Evolutionary conservation across 257 asterid species (phyloP), one percentile per base, ranked within the genome.

Genomic region (Salvia miltiorrhiza): DNA sequence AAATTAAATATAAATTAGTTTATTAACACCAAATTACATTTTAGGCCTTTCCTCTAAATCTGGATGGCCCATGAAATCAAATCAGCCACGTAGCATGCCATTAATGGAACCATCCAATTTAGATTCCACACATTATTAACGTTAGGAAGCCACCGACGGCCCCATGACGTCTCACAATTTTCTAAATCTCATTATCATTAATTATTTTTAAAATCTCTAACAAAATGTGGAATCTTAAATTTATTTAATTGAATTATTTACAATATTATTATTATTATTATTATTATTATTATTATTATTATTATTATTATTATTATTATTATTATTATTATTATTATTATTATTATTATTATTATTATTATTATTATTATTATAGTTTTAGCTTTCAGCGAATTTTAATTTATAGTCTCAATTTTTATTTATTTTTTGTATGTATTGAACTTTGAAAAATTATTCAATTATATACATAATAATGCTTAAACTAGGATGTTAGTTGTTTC

Each of bases 91-190:
- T 66, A 60, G 23, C 28, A 43, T 13, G 20, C 21, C 39, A 47
- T 48, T 56, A 59, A 33, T 55, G 7, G 23, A 52, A 73, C 45
- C 37, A 23, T 17, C 53, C 26, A 21, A 23, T n/a, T 9, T 57
- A 11, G 2, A 32, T 56, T 73, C 24, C 12, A 17, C 67, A 65
- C 55, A 53, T 39, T 53, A 7, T 41, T 55, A 44, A 19, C 35
- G 33, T 73, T 64, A 3, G 60, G 49, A 65, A 65, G 73, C 6
- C 73, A 48, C 73, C 78, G 73, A 65, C 73, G 45, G 20, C 20
- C 35, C 77, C 60, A 63, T 24, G 55, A 43, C 32, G 50, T 65
- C 67, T n/a, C 57, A 23, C 11, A 24, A 19, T 59, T 33, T 35
- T 13, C n/a, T 24, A 13, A 21, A 41, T 63, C 9, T 13, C 68